Percentiles rank a stretch among this genome's conserved stretches.
phyloP scores from a whole-genome alignment of 208 protist genomes.

The Leishmania guyanensis region DNA sequence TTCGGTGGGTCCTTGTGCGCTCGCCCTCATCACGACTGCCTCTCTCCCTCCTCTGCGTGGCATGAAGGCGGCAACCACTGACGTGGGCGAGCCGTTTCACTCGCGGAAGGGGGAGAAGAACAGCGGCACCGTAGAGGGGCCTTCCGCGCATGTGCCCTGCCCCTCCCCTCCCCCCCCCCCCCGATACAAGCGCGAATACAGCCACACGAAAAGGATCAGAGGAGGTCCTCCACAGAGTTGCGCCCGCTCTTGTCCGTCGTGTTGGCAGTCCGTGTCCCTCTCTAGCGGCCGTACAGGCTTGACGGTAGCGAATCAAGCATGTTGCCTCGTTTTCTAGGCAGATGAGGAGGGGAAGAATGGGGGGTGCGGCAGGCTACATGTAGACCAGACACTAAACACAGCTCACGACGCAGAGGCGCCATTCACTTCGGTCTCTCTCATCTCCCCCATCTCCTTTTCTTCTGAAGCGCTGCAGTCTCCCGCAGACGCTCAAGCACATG shows the following conservation, averaged over 20 bases:
- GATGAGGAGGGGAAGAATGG: not conserved
- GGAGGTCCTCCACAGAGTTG: no score
- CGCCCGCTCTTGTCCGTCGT: no score
- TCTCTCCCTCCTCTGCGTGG: not conserved
- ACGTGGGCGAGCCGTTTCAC: not conserved
- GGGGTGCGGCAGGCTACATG: not conserved
- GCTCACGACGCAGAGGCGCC: not conserved
- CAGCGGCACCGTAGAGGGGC: no score
- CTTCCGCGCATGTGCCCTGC: no score
- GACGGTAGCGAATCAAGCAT: not conserved
- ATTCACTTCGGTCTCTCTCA: not conserved
- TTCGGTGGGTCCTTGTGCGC: not conserved
- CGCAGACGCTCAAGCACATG: not conserved
- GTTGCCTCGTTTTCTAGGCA: not conserved
- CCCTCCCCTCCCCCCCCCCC: no score
- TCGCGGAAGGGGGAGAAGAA: not conserved
- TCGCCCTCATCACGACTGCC: not conserved
- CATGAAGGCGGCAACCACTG: not conserved
- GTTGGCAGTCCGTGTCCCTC: no score
- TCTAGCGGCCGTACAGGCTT: not conserved
- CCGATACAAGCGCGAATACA: not conserved
- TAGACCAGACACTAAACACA: not conserved
- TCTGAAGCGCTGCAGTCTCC: slow-evolving; percentile 1
- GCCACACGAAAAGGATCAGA: not conserved
- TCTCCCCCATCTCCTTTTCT: not conserved